Base-by-base conservation (phyloP, 2,329 filamentous ascomycete species). In the Cercospora canescens region DNA sequence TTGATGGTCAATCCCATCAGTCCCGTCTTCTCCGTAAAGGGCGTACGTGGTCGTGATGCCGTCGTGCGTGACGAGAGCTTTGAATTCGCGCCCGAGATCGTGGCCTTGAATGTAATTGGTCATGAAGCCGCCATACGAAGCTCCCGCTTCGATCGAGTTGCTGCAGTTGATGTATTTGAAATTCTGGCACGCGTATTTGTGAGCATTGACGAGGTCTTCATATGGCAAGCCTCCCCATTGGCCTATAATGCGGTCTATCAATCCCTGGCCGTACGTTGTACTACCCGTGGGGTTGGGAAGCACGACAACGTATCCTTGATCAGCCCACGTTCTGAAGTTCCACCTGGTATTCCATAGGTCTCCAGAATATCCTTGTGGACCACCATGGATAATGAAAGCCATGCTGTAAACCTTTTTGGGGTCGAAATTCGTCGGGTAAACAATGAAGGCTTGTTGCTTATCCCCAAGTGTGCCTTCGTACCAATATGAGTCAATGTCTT, bases 51-150 rank as follows among this genome's bases (percentile, higher is more conserved):
- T 73, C 7, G 81, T 78, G 65, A 94, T 90, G 56, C 93, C 93
- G 72, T 97, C 93, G 76, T 97, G 93, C 73, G 89, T 93, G 30
- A 96, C 93, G 4, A 97, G 84, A 0, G 93, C 93, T 78, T 92
- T 92, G 85, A 97, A 96, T 71, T 90, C 88, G 30, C 92, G 88
- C 21, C 93, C 93, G 0, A 97, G 85, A 1, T 87, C 85, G 69
- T 95, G 91, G 7, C 93, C 93, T 79, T 96, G 92, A 72, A 97
- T 93, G 93, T 70, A 71, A 41, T 69, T 66, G 9, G 57, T 73
- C 86, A 72, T 69, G 59, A 69, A 68, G 18, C 79, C 75, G 28
- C 75, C 80, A 58, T 81, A 82, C 0, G 78, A 77, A 11, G 70
- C 70, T n/a, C 71, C 71, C 18, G 69, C 71, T 55, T 60, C 69